Base-by-base conservation (phyloP, 2,329 filamentous ascomycete genomes). In the Calonectria pseudoturangicola region DNA sequence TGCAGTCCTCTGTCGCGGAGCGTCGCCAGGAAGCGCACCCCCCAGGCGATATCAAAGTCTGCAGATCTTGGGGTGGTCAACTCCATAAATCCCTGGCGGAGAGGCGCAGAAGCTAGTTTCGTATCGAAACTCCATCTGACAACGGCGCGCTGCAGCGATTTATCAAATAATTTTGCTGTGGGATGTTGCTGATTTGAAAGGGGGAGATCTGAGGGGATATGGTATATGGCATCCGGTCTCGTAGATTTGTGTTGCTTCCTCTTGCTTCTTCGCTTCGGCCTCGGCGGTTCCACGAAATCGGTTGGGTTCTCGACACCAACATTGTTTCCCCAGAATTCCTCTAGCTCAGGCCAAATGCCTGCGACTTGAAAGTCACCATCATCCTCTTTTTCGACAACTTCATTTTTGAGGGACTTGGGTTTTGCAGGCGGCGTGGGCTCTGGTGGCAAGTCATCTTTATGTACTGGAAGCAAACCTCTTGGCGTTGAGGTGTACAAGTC, bases 81-180 rank as follows among this genome's bases (percentile, higher is more conserved):
- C 8, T 36, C 68, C n/a, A 74, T 36, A 10, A 79, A 67, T 12
- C 78, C 64, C 36, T 54, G 27, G 18, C 43, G 62, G 10, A 56
- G 63, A 9, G 81, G 78, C 33, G 74, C 48, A 28, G 75, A 75
- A 2, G 81, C 79, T 28, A 84, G 66, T 15, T 80, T 83, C 63
- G 83, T 79, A 69, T 86, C 82, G 68, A 90, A 89, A 0, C 86
- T 85, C 83, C 86, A 88, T 43, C 87, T 82, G 10, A 89, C 73
- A 18, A 89, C 83, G 2, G 80, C 78, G 1, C 82, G 80, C 66
- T 88, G 81, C 25, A 89, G 70, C 30, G 77, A 78, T 13, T 73
- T 63, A 50, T 84, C 81, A 73, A 91, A 90, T 25, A 91, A 81
- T 45, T 82, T 82, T 48, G 83, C 84, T 8, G 90, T 69, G 2